Percentiles rank a stretch among this genome's conserved stretches.
These are phyloP conservation scores for Aspergillus texensis DNA, from an alignment of 2,329 filamentous ascomycete genomes.

Conservation along the genomic window DNA sequence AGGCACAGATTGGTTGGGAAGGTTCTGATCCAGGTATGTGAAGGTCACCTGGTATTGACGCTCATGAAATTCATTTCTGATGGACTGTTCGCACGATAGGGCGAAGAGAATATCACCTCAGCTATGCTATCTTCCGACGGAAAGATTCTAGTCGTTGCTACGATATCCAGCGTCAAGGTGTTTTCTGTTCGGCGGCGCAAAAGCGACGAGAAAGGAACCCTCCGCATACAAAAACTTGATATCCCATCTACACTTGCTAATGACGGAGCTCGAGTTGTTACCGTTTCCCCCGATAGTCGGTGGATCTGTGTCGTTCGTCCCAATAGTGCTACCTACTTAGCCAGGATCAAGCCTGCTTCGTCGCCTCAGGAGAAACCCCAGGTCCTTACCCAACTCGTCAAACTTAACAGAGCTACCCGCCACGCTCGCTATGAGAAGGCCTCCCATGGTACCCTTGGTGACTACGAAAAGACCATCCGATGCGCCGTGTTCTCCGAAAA, in stretches of 20 bases:
- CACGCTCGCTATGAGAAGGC: conserved; percentile 45
- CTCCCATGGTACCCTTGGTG: conserved; percentile 68
- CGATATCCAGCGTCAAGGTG: conserved; percentile 72
- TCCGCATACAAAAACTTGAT: conserved; percentile 72
- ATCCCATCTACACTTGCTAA: conserved; percentile 60
- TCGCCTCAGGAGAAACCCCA: conserved; percentile 47
- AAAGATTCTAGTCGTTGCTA: conserved; percentile 74
- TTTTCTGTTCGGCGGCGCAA: conserved; percentile 67
- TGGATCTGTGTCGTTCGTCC: conserved; percentile 58
- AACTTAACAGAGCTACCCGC: conserved; percentile 42
- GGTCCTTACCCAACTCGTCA: conserved; percentile 47
- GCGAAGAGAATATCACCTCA: conserved; percentile 81
- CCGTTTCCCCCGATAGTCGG: conserved; percentile 51
- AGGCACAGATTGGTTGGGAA: conserved; percentile 62
- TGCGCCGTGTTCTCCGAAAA: conserved; percentile 78
- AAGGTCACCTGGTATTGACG: conserved; percentile 43
- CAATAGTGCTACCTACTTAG: conserved; percentile 61
- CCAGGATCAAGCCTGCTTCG: conserved; percentile 48
- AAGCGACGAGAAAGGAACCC: conserved; percentile 57
- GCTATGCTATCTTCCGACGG: conserved; percentile 73
- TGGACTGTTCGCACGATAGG: conserved; percentile 40
- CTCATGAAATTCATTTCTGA: conserved; percentile 12
- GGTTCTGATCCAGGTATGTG: conserved; percentile 56
- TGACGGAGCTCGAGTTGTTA: conserved; percentile 68
- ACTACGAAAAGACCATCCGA: conserved; percentile 75